phyloP scores from a whole-genome alignment of 2,329 filamentous ascomycete species.

The Aaosphaeria pasadenensis region DNA sequence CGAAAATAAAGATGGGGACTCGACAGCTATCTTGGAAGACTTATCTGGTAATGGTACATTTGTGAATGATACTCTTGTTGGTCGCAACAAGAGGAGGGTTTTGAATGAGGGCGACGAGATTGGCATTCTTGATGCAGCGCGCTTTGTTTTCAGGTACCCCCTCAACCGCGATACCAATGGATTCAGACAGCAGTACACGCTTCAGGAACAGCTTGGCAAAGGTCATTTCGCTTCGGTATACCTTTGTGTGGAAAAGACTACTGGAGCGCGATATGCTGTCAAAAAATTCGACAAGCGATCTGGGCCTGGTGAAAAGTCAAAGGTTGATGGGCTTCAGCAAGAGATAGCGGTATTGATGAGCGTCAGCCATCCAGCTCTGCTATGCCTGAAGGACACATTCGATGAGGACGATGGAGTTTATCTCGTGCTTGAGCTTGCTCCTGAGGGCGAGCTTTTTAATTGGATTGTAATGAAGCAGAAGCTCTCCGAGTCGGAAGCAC shows the following conservation, averaged over 20 bases:
- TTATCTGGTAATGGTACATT: slow-evolving; percentile 95
- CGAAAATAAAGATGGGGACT: slow-evolving; percentile 57
- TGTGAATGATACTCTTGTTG: slow-evolving; percentile 86
- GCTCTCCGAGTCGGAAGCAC: slow-evolving; percentile 76
- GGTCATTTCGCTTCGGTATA: slow-evolving; percentile 95
- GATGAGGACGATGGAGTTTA: slow-evolving; percentile 89
- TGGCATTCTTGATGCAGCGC: slow-evolving; percentile 76
- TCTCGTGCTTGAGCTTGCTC: slow-evolving; percentile 82
- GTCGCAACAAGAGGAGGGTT: slow-evolving; percentile 86
- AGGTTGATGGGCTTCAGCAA: slow-evolving; percentile 83
- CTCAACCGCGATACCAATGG: slow-evolving; percentile 56
- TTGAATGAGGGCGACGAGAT: slow-evolving; percentile 89
- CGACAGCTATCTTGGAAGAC: slow-evolving; percentile 79
- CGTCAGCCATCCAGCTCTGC: slow-evolving; percentile 89
- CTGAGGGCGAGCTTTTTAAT: slow-evolving; percentile 95
- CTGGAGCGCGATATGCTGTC: slow-evolving; percentile 80
- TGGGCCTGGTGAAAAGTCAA: slow-evolving; percentile 78
- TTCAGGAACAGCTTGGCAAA: slow-evolving; percentile 84
- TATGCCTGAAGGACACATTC: slow-evolving; percentile 94
- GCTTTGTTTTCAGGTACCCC: slow-evolving; percentile 91
- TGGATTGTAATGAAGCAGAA: slow-evolving; percentile 89
- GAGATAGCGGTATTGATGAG: slow-evolving; percentile 96
- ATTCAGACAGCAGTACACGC: slow-evolving; percentile 82
- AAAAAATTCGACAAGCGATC: slow-evolving; percentile 89
- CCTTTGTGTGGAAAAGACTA: slow-evolving; percentile 80